Conservation (phyloP, 2,329 filamentous ascomycete genomes). For the Ophiostoma ips region DNA sequence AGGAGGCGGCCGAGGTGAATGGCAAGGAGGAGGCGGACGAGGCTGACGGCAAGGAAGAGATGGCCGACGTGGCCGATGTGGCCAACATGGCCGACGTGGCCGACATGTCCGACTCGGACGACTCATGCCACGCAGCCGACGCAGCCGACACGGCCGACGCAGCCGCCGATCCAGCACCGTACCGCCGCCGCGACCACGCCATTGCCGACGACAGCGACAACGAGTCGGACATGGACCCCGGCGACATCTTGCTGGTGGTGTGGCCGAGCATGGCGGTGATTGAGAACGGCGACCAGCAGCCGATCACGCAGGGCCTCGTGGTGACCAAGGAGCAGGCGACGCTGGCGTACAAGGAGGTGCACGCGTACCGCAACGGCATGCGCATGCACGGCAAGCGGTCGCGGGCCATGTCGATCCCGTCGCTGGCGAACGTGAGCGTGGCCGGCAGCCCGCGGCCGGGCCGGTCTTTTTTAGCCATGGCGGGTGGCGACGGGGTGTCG, state of each 20-base stretch:
- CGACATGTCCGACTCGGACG: no score
- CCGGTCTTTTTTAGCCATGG: conserved; percentile 10
- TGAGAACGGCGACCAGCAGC: conserved; percentile 21
- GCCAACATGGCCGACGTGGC: no score
- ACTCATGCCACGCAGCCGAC: no score
- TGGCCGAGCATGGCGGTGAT: conserved; percentile 23
- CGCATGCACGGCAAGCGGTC: conserved; percentile 6
- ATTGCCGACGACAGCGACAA: conserved; percentile 2
- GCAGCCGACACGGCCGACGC: no score
- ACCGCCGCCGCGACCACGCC: conserved; percentile 1
- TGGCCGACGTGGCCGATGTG: no score
- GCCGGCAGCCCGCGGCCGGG: conserved; percentile 4
- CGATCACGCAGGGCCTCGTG: conserved; percentile 22
- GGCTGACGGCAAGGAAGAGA: no score
- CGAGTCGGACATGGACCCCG: conserved; percentile 17
- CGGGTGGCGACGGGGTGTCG: conserved; percentile 7
- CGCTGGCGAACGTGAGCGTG: background rate
- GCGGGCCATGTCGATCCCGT: conserved; percentile 12
- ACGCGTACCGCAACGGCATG: background rate
- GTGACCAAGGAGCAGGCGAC: conserved; percentile 22
- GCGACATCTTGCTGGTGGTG: conserved; percentile 22
- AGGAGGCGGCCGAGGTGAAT: no score
- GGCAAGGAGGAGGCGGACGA: no score
- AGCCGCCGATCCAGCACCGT: background rate
- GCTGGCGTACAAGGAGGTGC: conserved; percentile 7